These are phyloP conservation scores for Phytophthora pinifolia DNA, from an alignment of 352 stramenopile species.

Conservation along the genomic window DNA sequence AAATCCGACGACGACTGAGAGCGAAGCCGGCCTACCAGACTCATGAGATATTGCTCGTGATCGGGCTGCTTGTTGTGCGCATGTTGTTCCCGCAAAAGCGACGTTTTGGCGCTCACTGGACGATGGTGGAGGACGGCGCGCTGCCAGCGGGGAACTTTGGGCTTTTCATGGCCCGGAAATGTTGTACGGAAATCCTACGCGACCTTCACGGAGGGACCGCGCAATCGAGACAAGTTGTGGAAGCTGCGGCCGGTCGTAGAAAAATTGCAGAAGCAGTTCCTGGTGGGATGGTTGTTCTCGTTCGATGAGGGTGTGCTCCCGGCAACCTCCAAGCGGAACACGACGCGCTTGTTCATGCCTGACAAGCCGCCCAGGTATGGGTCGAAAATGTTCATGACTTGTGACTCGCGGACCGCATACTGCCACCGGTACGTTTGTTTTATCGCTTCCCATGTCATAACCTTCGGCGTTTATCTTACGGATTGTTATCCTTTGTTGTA, in stretches of 20 bases:
- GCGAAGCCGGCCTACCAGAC: slow-evolving; percentile 1
- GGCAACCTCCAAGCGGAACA: slow-evolving; percentile 25
- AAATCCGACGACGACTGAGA: slow-evolving; percentile 3
- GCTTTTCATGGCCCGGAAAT: slow-evolving; percentile 22
- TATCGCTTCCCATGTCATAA: neutral
- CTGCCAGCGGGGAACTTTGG: slow-evolving; percentile 22
- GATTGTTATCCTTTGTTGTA: neutral
- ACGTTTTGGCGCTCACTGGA: slow-evolving; percentile 23
- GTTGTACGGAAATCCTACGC: slow-evolving; percentile 16
- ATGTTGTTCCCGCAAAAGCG: slow-evolving; percentile 21
- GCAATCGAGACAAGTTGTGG: slow-evolving; percentile 16
- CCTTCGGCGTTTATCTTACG: neutral
- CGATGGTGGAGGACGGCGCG: slow-evolving; percentile 11
- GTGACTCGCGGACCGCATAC: slow-evolving; percentile 11
- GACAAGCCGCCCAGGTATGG: slow-evolving; percentile 20
- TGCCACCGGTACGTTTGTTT: slow-evolving; percentile 11
- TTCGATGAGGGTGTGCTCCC: slow-evolving; percentile 37
- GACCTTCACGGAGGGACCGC: slow-evolving; percentile 19
- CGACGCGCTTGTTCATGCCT: slow-evolving; percentile 33
- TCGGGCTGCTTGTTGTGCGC: slow-evolving; percentile 23
- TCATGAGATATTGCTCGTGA: slow-evolving; percentile 13
- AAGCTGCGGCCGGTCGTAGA: slow-evolving; percentile 20
- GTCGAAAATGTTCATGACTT: slow-evolving; percentile 21
- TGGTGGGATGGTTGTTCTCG: slow-evolving; percentile 13
- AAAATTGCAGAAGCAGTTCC: slow-evolving; percentile 11